These are phyloP conservation scores for Ormosia semicastrata DNA, from an alignment of 306 rosid genomes.

Conservation along the genomic window DNA sequence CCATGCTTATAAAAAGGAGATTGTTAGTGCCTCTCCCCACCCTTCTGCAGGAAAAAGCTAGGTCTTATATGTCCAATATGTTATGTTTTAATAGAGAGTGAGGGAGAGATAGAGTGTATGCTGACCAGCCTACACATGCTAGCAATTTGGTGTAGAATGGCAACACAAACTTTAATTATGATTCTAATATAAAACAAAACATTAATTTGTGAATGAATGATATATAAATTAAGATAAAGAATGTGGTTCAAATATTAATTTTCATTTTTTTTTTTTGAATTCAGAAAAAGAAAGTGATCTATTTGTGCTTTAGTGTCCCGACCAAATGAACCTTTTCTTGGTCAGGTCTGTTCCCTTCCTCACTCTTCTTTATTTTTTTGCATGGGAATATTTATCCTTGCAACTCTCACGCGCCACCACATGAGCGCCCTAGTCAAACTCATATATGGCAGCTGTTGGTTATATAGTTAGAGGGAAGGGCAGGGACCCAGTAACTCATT, in stretches of 20 bases:
- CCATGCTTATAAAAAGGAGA: constrained; percentile 38
- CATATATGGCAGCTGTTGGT: not conserved
- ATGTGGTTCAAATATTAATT: constrained; percentile 13
- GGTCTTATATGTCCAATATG: constrained; percentile 19
- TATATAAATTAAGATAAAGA: constrained; percentile 30
- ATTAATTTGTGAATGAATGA: constrained; percentile 29
- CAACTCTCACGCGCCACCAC: constrained; percentile 38
- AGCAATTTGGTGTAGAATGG: constrained; percentile 29
- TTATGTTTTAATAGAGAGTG: constrained; percentile 24
- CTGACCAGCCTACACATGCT: constrained; percentile 32
- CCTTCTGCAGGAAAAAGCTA: constrained; percentile 56
- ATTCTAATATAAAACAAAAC: constrained; percentile 20
- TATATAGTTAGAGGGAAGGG: not conserved
- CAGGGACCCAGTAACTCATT: constrained; percentile 6
- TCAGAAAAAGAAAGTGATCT: constrained; percentile 19
- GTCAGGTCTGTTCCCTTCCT: constrained; percentile 51
- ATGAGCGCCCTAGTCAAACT: not conserved
- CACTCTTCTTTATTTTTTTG: constrained; percentile 37
- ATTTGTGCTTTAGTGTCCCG: constrained; percentile 53
- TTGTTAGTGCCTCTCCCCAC: constrained; percentile 47
- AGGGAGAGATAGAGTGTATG: constrained; percentile 10
- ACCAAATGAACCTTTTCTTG: constrained; percentile 50
- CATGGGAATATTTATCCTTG: constrained; percentile 23
- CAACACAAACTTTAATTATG: constrained; percentile 40
- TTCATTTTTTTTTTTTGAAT: not conserved